Evolutionary conservation across 805 yeast species (phyloP).

Genomic region (Pichia membranifaciens): DNA sequence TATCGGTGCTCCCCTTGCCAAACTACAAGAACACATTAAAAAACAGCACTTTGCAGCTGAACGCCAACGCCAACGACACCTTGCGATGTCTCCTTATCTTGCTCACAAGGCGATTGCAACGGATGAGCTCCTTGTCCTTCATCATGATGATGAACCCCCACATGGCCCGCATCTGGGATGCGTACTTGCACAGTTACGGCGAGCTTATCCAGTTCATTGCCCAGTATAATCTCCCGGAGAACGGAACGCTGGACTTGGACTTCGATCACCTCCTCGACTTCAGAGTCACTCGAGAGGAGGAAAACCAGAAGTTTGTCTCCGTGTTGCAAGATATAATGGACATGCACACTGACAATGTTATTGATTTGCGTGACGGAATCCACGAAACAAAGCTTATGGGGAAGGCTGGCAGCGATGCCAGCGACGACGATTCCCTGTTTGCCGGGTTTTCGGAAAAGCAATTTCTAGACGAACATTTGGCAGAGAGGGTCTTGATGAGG

Average conservation of each 20-base stretch:
- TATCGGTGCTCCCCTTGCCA: conserved; percentile 4
- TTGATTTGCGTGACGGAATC: conserved; percentile 77
- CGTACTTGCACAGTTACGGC: conserved; percentile 48
- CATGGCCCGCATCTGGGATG: conserved; percentile 67
- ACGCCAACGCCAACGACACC: conserved; percentile 45
- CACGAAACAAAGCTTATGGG: conserved; percentile 33
- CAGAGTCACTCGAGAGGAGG: conserved; percentile 37
- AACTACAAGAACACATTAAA: conserved; percentile 3
- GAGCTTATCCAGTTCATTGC: conserved; percentile 38
- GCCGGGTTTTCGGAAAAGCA: conserved; percentile 19
- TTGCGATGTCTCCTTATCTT: conserved; percentile 50
- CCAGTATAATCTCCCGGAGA: conserved; percentile 11
- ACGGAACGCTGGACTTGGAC: conserved; percentile 19
- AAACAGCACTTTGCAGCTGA: neutral
- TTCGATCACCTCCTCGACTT: conserved; percentile 27
- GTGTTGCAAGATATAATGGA: conserved; percentile 58
- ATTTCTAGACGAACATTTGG: conserved; percentile 70
- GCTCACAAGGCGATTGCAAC: conserved; percentile 65
- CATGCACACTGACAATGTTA: conserved; percentile 78
- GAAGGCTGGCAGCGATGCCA: too few relatives aligned
- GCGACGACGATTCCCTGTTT: conserved; percentile 18
- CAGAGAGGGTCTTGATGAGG: conserved; percentile 83
- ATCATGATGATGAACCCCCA: conserved; percentile 82
- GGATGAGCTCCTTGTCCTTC: conserved; percentile 73
- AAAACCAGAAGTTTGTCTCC: conserved; percentile 47